phyloP scores from a whole-genome alignment of 805 yeast species.

The Hermanozyma aechmeae region DNA sequence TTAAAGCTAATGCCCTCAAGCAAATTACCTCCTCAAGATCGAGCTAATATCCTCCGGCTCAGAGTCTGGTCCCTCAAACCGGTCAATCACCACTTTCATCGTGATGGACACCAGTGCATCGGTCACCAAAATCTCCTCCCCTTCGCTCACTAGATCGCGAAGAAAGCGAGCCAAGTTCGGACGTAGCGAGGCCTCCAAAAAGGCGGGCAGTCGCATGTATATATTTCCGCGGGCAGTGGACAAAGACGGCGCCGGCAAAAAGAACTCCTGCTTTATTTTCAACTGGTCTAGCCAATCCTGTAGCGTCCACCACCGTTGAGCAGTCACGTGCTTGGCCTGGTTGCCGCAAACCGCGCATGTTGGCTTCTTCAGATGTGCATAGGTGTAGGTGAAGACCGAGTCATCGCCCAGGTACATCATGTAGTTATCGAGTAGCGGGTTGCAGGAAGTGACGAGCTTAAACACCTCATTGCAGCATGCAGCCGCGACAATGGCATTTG shows the following conservation, averaged over 20 bases:
- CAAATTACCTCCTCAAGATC: constrained; percentile 1
- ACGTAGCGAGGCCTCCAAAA: constrained; percentile 35
- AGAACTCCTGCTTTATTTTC: constrained; percentile 16
- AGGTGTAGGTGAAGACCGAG: constrained; percentile 68
- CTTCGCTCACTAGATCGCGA: constrained; percentile 24
- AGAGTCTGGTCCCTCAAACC: constrained; percentile 14
- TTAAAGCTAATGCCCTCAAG: not conserved
- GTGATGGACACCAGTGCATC: constrained; percentile 44
- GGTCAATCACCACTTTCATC: constrained; percentile 10
- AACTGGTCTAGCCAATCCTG: constrained; percentile 29
- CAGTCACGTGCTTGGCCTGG: constrained; percentile 14
- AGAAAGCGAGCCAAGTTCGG: constrained; percentile 31
- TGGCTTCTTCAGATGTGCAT: constrained; percentile 47
- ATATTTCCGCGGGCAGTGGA: constrained; percentile 29
- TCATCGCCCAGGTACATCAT: constrained; percentile 83
- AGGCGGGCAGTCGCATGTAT: constrained; percentile 40
- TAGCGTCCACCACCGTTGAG: constrained; percentile 19
- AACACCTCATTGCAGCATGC: constrained; percentile 80
- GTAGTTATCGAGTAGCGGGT: constrained; percentile 62
- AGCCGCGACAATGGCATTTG: constrained; percentile 88
- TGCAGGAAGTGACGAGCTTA: constrained; percentile 63
- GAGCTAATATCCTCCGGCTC: constrained; percentile 12
- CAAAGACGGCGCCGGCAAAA: constrained; percentile 37
- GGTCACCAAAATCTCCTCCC: constrained; percentile 45
- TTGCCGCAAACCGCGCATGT: constrained; percentile 76